These are phyloP conservation scores for Solanum hybrid DNA, from an alignment of 305 asterid genomes.

Conservation along the genomic window DNA sequence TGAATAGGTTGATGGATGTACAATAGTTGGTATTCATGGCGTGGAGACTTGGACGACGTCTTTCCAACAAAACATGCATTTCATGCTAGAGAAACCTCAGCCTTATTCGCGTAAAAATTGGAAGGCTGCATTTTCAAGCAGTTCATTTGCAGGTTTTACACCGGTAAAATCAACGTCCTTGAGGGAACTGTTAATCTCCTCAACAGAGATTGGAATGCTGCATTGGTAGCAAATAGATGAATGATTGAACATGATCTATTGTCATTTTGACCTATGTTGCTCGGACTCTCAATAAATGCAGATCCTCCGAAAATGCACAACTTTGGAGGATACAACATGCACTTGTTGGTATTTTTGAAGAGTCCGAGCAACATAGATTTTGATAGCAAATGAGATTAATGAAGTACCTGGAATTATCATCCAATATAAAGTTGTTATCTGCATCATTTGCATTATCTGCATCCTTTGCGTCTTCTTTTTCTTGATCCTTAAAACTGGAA, in stretches of 20 bases:
- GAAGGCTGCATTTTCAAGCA: conserved; percentile 51
- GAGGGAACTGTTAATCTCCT: conserved; percentile 44
- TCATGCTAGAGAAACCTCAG: conserved; percentile 8
- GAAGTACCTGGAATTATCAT: conserved; percentile 51
- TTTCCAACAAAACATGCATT: conserved; percentile 1
- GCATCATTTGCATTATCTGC: conserved; percentile 8
- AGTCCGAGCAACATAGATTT: not conserved
- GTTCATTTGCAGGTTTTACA: conserved; percentile 51
- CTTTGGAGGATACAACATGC: not conserved
- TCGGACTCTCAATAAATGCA: not conserved
- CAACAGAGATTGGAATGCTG: conserved; percentile 62
- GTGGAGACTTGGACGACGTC: not conserved
- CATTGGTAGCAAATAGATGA: conserved; percentile 10
- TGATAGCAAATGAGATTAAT: not conserved
- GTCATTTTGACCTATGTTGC: not conserved
- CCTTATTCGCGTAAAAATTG: conserved; percentile 54
- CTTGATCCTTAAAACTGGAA: conserved; percentile 31
- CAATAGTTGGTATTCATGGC: conserved; percentile 7
- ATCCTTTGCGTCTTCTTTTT: conserved; percentile 21
- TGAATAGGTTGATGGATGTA: conserved; percentile 14
- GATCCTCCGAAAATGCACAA: not conserved
- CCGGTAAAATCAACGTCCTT: conserved; percentile 50
- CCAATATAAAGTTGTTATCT: conserved; percentile 48
- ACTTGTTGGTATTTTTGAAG: not conserved
- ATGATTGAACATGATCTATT: not conserved